Evolutionary conservation across 495 filamentous ascomycete genomes (phyloP).

Genomic region (Neurospora sublineolata): DNA sequence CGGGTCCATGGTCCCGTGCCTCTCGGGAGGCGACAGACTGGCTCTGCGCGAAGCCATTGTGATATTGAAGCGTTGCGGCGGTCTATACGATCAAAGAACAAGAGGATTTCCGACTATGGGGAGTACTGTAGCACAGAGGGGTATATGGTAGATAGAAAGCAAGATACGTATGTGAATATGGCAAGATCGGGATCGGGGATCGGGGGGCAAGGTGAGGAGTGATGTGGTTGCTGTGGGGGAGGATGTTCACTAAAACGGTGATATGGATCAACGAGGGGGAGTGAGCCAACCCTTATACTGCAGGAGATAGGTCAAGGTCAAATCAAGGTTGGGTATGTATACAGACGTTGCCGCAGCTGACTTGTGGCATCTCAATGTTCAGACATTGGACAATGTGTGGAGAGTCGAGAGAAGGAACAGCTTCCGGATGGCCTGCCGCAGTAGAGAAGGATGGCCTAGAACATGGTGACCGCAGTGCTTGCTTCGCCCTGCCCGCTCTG

Average conservation of each 20-base stretch:
- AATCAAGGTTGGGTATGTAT: background rate
- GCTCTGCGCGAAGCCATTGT: conserved; percentile 20
- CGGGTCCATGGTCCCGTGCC: conserved; percentile 58
- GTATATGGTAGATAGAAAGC: background rate
- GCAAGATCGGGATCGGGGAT: background rate
- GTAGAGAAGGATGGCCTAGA: background rate
- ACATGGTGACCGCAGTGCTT: background rate
- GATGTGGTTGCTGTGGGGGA: background rate
- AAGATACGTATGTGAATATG: background rate
- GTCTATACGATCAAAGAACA: background rate
- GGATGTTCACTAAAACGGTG: background rate
- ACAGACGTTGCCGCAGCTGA: background rate
- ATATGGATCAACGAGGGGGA: background rate
- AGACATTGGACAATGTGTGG: background rate
- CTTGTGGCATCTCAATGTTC: background rate
- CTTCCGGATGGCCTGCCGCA: background rate
- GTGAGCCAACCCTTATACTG: background rate
- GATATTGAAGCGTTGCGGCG: background rate
- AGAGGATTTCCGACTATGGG: background rate
- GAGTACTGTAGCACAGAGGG: background rate
- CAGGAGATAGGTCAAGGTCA: background rate
- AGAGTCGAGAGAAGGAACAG: background rate
- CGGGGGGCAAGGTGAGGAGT: background rate
- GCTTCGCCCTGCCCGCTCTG: background rate
- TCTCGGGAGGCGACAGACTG: conserved; percentile 53